Conservation (phyloP, 306 rosid species). For the Inga laurina region DNA sequence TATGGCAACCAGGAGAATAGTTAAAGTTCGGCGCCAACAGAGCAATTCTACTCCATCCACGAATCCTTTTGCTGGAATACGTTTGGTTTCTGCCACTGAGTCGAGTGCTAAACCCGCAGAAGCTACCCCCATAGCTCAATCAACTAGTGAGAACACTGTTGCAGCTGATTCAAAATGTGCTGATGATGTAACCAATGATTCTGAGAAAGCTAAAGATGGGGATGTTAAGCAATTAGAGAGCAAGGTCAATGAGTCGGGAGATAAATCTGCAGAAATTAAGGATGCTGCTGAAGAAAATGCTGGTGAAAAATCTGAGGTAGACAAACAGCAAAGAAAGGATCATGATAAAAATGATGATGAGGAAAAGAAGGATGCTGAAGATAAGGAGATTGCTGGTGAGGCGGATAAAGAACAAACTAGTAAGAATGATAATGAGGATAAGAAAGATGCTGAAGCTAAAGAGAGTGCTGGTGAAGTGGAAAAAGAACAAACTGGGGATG, state of each 20-base stretch:
- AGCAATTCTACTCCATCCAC: constrained; percentile 45
- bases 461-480: constrained; percentile 30
- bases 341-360: not conserved
- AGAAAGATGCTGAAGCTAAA: not conserved
- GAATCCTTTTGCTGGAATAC: constrained; percentile 69
- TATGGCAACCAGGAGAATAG: constrained; percentile 66
- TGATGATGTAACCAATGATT: constrained; percentile 10
- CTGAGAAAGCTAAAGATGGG: constrained; percentile 32
- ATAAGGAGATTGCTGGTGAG: constrained; percentile 25
- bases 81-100: constrained; percentile 48
- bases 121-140: constrained; percentile 39
- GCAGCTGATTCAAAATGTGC: constrained; percentile 32
- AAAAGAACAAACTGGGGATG: constrained; percentile 35
- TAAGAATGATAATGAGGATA: not conserved
- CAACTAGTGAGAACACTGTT: constrained; percentile 34
- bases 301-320: constrained; percentile 19
- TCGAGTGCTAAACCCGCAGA: constrained; percentile 35
- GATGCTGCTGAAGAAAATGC: constrained; percentile 9
- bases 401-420: not conserved
- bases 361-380: constrained; percentile 18
- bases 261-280: constrained; percentile 31
- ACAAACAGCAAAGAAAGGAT: constrained; percentile 5
- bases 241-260: constrained; percentile 29
- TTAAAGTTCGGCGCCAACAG: constrained; percentile 63
- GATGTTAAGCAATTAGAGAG: constrained; percentile 35